Evolutionary conservation across 352 stramenopile genomes (phyloP), one percentile per base, ranked within the genome.

Genomic region (Globisporangium radiosum): DNA sequence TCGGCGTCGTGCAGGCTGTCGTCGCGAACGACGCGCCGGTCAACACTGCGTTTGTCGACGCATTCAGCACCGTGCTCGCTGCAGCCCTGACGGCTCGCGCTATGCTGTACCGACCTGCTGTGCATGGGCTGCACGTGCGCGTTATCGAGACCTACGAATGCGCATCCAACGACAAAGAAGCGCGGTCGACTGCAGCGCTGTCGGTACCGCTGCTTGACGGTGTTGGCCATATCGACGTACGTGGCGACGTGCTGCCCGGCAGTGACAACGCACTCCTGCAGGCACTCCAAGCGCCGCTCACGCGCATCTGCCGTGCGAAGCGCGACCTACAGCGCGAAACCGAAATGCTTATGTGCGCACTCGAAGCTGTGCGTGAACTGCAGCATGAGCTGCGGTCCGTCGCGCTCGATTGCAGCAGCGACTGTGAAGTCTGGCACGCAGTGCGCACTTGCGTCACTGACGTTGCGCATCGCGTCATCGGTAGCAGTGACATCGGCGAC

Each of bases 1-100:
- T 63, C n/a, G 65, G 61, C 5, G 38, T 71, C 1, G 25, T 71
- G 37, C 47, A 71, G 48, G 65, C 61, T 4, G 17, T 71, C 17
- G 11, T 71, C 5, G 4, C 56, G 4, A 38, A 54, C 19, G n/a
- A 42, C 2, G 19, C 7, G 11, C 43, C 40, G 25, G 44, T 8
- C 40, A 56, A 48, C 33, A 19, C 56, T 5, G 64, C 68, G 47
- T 65, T 71, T 43, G 9, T 71, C 19, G 56, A 71, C 37, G 60
- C 52, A 15, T 62, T 71, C n/a, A 52, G 64, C 1, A 37, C 64
- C 4, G 47, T 71, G 2, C 45, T 71, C 4, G 56, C 56, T 15
- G 44, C 64, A 4, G 60, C 64, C 4, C 47, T 71, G 6, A 56
- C 65, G 47, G 65, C 49, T 15, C 47, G 64, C 51, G 10, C 45